phyloP scores from a whole-genome alignment of 1,284 basidiomycete species.

The Austroboletus olivaceoglutinosus region DNA sequence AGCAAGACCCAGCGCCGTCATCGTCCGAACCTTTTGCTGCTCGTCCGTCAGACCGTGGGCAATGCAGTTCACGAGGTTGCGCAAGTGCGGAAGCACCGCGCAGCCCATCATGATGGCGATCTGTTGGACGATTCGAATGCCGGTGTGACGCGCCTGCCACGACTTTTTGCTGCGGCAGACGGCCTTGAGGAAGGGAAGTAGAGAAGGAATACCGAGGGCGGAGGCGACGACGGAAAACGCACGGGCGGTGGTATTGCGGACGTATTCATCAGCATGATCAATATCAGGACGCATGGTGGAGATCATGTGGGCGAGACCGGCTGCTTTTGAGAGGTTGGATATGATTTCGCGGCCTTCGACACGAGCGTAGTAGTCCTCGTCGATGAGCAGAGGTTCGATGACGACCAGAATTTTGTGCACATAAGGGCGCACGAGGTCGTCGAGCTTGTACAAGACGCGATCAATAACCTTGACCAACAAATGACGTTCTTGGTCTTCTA shows the following conservation, averaged over 20 bases:
- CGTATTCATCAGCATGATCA: constrained; percentile 99
- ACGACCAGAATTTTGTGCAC: constrained; percentile 99
- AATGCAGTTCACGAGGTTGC: constrained; percentile 95
- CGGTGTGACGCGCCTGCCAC: constrained; percentile 99
- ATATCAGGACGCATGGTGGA: constrained; percentile 99
- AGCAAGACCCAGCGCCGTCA: constrained; percentile 97
- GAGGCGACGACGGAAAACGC: constrained; percentile 99
- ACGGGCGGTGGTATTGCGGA: constrained; percentile 97
- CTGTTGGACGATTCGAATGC: constrained; percentile 99
- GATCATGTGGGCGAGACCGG: constrained; percentile 99
- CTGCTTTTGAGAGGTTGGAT: constrained; percentile 97
- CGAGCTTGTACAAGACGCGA: constrained; percentile 97
- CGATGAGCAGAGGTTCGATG: constrained; percentile 98
- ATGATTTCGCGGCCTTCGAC: constrained; percentile 99
- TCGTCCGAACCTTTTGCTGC: constrained; percentile 98
- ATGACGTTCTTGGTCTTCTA: constrained; percentile 99
- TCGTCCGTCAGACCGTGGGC: constrained; percentile 96
- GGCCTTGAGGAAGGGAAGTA: constrained; percentile 97
- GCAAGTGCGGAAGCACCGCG: constrained; percentile 95
- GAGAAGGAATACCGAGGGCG: constrained; percentile 94
- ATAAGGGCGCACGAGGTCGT: constrained; percentile 97
- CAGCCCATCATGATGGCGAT: constrained; percentile 99
- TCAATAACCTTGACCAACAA: constrained; percentile 99
- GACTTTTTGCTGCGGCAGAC: constrained; percentile 99
- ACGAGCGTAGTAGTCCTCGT: constrained; percentile 99